Conservation (phyloP, 495 filamentous ascomycete genomes). For the Parathielavia appendiculata region DNA sequence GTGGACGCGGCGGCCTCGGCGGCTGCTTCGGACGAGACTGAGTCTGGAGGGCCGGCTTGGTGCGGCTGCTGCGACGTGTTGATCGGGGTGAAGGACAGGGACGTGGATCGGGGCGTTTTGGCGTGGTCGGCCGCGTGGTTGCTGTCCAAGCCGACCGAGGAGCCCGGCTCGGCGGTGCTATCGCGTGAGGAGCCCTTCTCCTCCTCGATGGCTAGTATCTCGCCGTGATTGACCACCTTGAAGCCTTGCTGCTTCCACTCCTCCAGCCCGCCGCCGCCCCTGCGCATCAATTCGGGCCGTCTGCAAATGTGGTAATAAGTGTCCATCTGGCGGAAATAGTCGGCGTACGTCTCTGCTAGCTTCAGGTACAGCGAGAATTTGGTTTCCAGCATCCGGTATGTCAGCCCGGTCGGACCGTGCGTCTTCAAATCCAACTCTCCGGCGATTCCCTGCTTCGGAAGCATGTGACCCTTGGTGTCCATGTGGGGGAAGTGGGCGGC, state of each 20-base stretch:
- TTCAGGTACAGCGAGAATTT: conserved; percentile 58
- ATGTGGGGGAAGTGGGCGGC: conserved; percentile 70
- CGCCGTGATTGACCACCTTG: conserved; percentile 41
- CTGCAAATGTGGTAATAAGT: conserved; percentile 51
- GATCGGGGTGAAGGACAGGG: conserved; percentile 48
- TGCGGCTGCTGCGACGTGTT: conserved; percentile 32
- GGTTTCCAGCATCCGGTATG: conserved; percentile 43
- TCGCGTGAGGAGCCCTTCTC: conserved; percentile 32
- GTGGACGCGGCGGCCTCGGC: conserved; percentile 17
- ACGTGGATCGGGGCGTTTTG: conserved; percentile 29
- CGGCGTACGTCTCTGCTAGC: conserved; percentile 68
- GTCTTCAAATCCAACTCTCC: conserved; percentile 26
- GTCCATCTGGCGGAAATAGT: conserved; percentile 62
- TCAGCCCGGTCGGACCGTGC: conserved; percentile 36
- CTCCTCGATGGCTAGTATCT: conserved; percentile 31
- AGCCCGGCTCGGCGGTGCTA: conserved; percentile 28
- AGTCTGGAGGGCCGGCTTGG: conserved; percentile 19
- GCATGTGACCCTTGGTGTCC: conserved; percentile 63
- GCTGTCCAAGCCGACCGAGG: conserved; percentile 26
- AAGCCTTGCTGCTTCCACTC: conserved; percentile 54
- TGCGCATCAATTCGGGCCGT: conserved; percentile 38
- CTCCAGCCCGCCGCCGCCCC: conserved; percentile 61
- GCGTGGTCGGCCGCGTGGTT: conserved; percentile 20
- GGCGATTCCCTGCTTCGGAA: conserved; percentile 23
- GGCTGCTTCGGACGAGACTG: conserved; percentile 4